These are phyloP conservation scores for Microcyclosporella mali DNA, from an alignment of 2,329 filamentous ascomycete species.

Conservation along the genomic window DNA sequence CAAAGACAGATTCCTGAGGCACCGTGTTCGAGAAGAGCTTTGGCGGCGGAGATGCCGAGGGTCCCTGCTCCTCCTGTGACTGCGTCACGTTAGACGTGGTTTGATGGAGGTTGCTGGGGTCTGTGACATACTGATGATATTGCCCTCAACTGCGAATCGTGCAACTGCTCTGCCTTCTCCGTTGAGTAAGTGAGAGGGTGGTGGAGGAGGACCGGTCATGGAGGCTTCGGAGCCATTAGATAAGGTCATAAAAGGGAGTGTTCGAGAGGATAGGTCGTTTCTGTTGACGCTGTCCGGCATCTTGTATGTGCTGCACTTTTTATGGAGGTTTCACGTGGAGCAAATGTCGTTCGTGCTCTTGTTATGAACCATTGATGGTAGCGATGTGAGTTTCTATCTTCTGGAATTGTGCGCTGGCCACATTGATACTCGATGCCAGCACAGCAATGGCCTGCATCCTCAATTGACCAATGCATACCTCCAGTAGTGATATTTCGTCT, in stretches of 20 bases:
- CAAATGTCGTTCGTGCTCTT: neutral
- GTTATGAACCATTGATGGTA: neutral
- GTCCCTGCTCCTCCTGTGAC: conserved; percentile 63
- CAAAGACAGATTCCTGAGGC: conserved; percentile 54
- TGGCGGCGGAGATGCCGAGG: conserved; percentile 52
- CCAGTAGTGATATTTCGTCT: too few relatives aligned
- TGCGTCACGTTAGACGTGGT: conserved; percentile 21
- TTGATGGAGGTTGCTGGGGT: neutral
- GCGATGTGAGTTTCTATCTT: neutral
- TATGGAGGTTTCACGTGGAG: neutral
- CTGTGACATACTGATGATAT: conserved; percentile 44
- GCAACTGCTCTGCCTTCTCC: conserved; percentile 39
- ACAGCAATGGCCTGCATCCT: too few relatives aligned
- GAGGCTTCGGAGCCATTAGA: conserved; percentile 39
- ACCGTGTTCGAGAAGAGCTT: conserved; percentile 64
- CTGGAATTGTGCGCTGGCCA: too few relatives aligned
- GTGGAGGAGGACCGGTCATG: conserved; percentile 41
- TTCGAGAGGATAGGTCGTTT: conserved; percentile 39
- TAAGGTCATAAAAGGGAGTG: conserved; percentile 46
- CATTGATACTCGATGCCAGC: too few relatives aligned
- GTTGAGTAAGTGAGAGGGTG: conserved; percentile 39
- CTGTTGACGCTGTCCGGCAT: conserved; percentile 27
- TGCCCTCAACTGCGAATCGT: conserved; percentile 49
- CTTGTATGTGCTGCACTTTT: neutral
- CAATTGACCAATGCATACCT: too few relatives aligned